Evolutionary conservation across 495 filamentous ascomycete species (phyloP).

Genomic region (Hypoxylon trugodes): DNA sequence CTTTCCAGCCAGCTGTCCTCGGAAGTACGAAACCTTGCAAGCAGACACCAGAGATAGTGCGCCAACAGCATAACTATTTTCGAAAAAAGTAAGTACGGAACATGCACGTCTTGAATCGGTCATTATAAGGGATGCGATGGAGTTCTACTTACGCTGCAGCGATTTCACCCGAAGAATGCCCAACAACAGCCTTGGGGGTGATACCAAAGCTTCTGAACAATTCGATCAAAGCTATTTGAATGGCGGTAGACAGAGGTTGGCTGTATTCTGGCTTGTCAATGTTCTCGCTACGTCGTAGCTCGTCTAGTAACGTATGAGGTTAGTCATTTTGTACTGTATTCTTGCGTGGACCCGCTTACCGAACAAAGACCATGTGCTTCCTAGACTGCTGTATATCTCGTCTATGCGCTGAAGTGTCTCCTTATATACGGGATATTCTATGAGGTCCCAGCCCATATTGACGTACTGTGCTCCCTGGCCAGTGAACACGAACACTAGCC

Average conservation of each 20-base stretch:
- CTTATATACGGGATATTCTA: slow-evolving; percentile 40
- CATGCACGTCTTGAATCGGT: neutral
- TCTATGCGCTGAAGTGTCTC: slow-evolving; percentile 35
- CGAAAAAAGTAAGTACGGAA: slow-evolving; percentile 1
- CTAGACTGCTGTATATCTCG: slow-evolving; percentile 28
- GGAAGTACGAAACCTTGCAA: slow-evolving; percentile 57
- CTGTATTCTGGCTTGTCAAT: slow-evolving; percentile 51
- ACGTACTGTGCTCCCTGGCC: slow-evolving; percentile 58
- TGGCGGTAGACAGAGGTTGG: slow-evolving; percentile 55
- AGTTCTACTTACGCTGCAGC: slow-evolving; percentile 44
- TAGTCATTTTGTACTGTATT: slow-evolving; percentile 1
- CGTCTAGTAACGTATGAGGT: slow-evolving; percentile 10
- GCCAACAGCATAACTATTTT: slow-evolving; percentile 50
- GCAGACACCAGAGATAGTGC: slow-evolving; percentile 50
- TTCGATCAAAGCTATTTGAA: slow-evolving; percentile 61
- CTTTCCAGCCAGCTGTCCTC: slow-evolving; percentile 41
- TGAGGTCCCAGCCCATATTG: slow-evolving; percentile 58
- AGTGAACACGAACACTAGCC: slow-evolving; percentile 49
- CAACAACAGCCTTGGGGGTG: slow-evolving; percentile 55
- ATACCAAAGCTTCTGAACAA: slow-evolving; percentile 60
- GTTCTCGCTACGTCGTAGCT: slow-evolving; percentile 33
- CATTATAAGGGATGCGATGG: no score
- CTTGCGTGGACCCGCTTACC: slow-evolving; percentile 16
- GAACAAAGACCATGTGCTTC: slow-evolving; percentile 46
- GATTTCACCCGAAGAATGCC: slow-evolving; percentile 71